These are phyloP conservation scores for Auricularia auricula-judae DNA, from an alignment of 768 basidiomycete genomes.

Conservation along the genomic window DNA sequence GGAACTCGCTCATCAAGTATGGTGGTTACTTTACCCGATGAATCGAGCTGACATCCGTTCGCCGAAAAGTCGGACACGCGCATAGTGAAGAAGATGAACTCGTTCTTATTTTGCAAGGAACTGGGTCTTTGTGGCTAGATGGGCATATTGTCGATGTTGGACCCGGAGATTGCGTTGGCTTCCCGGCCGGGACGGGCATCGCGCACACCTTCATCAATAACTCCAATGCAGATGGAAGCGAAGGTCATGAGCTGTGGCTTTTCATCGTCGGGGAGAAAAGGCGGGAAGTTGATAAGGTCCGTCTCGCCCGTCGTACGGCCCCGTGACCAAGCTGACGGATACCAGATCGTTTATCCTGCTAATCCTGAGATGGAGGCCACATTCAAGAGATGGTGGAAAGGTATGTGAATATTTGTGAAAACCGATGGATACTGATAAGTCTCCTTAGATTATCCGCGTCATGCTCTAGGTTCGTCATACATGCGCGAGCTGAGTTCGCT, in stretches of 20 bases:
- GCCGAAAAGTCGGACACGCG: conserved; percentile 4
- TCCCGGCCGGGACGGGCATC: conserved; percentile 12
- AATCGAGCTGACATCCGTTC: background rate
- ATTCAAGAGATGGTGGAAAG: conserved; percentile 5
- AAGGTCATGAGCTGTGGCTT: conserved; percentile 10
- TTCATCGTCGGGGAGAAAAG: conserved; percentile 13
- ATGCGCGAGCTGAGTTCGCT: background rate
- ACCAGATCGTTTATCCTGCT: conserved; percentile 6
- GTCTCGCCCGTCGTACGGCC: background rate
- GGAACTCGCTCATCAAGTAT: conserved; percentile 11
- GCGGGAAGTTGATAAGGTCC: background rate
- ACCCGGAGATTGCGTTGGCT: conserved; percentile 12
- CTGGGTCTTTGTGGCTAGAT: conserved; percentile 11
- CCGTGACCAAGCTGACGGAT: background rate
- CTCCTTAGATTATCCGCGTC: background rate
- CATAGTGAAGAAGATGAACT: conserved; percentile 13
- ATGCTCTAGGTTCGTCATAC: background rate
- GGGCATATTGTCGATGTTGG: conserved; percentile 8
- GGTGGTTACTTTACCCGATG: background rate
- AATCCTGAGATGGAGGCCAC: conserved; percentile 4
- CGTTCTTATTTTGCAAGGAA: conserved; percentile 10
- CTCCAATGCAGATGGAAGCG: conserved; percentile 8
- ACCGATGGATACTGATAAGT: no score
- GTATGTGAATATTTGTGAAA: background rate
- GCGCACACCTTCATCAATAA: conserved; percentile 13